These are phyloP conservation scores for Entomortierella parvispora DNA, from an alignment of 192 early-diverging fungal genomes.

Conservation along the genomic window DNA sequence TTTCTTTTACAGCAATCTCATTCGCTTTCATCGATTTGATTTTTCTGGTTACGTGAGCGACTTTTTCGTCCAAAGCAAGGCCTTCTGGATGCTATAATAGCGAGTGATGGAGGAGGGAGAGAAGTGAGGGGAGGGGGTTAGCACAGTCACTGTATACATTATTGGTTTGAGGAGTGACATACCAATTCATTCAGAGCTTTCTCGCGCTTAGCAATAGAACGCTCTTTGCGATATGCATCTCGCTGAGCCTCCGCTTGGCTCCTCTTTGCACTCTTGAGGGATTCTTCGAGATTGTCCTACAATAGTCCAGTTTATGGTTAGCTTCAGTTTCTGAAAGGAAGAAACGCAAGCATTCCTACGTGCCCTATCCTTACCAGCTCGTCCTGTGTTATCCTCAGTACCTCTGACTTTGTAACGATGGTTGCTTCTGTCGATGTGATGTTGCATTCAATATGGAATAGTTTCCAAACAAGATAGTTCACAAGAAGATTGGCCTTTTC, in stretches of 20 bases:
- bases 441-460: slow-evolving; percentile 87
- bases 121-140: neutral
- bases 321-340: neutral
- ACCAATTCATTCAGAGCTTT: slow-evolving; percentile 78
- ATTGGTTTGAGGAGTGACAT: neutral
- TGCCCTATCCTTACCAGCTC: slow-evolving; percentile 55
- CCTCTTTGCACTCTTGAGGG: slow-evolving; percentile 72
- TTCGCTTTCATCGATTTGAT: slow-evolving; percentile 60
- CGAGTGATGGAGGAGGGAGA: neutral
- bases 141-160: neutral
- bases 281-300: slow-evolving; percentile 60
- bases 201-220: slow-evolving; percentile 75
- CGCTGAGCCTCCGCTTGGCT: slow-evolving; percentile 79
- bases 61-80: slow-evolving; percentile 77
- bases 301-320: neutral
- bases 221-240: slow-evolving; percentile 77
- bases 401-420: slow-evolving; percentile 65
- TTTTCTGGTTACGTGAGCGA: slow-evolving; percentile 77
- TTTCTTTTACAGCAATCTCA: slow-evolving; percentile 25
- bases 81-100: slow-evolving; percentile 66
- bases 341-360: neutral
- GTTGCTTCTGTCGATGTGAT: slow-evolving; percentile 67
- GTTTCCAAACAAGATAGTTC: slow-evolving; percentile 86
- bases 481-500: slow-evolving; percentile 72
- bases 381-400: slow-evolving; percentile 45